Percentiles rank a stretch among this genome's conserved stretches.
Evolutionary conservation across 2,329 filamentous ascomycete genomes (phyloP).

Genomic region (Colletotrichum siamense): DNA sequence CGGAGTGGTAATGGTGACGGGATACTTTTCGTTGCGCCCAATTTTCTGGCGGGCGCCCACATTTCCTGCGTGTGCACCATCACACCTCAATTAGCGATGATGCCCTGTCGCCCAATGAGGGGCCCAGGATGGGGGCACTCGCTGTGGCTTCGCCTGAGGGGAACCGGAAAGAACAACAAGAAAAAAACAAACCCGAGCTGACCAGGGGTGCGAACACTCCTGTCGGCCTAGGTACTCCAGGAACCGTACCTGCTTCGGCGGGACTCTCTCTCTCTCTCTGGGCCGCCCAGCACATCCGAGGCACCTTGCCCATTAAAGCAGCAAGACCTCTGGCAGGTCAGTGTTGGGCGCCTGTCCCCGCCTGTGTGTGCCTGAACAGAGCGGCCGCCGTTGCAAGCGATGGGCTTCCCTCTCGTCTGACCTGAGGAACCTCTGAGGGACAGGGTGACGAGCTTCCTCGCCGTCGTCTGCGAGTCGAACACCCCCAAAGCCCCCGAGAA

Average conservation of each 20-base stretch:
- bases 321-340: background rate
- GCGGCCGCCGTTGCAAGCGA: background rate
- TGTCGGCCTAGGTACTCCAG: background rate
- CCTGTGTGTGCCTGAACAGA: conserved; percentile 6
- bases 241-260: background rate
- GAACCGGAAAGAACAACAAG: background rate
- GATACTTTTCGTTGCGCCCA: background rate
- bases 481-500: background rate
- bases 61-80: conserved; percentile 3
- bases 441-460: background rate
- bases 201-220: background rate
- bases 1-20: conserved; percentile 29
- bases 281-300: background rate
- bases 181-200: background rate
- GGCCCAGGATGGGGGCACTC: background rate
- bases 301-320: conserved; percentile 4
- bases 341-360: background rate
- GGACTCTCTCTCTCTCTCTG: background rate
- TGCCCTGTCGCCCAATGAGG: conserved; percentile 17
- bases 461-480: background rate
- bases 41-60: conserved; percentile 8
- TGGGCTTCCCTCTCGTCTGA: background rate
- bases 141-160: background rate
- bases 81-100: conserved; percentile 2
- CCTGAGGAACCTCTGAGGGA: background rate